Evolutionary conservation across 768 basidiomycete genomes (phyloP).

Genomic region (Tulasnella sp.): DNA sequence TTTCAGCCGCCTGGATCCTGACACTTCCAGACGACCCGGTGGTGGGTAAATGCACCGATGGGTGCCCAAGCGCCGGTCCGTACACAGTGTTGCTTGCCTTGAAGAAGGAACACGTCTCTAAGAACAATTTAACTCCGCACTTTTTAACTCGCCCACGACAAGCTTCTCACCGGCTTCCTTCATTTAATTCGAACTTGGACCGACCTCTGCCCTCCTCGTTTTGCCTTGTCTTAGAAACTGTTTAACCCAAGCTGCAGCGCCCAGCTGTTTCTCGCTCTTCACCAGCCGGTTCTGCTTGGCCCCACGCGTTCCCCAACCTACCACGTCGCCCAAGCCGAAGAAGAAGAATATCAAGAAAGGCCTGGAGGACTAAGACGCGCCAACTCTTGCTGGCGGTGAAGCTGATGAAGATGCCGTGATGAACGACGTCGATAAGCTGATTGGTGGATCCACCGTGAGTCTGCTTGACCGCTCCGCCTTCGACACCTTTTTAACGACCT

Average conservation of each 20-base stretch:
- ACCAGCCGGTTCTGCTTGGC: not conserved
- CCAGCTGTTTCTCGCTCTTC: not conserved
- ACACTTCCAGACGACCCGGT: no score
- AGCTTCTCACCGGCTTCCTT: no score
- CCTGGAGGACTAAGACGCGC: no score
- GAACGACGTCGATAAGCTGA: not conserved
- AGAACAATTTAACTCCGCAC: no score
- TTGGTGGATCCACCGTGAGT: not conserved
- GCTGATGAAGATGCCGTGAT: not conserved
- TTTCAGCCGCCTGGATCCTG: not conserved
- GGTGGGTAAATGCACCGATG: no score
- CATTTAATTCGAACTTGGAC: no score
- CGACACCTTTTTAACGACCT: not conserved
- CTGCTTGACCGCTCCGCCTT: no score
- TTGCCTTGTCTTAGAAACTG: not conserved
- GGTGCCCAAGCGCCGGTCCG: no score
- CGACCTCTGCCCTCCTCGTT: no score
- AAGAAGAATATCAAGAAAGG: not conserved
- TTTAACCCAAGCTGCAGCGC: not conserved
- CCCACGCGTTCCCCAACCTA: not conserved
- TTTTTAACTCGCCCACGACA: no score
- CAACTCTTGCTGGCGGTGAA: not conserved
- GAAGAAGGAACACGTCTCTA: no score
- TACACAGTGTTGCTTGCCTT: no score
- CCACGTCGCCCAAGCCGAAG: not conserved